Base-by-base conservation (phyloP, 2,329 filamentous ascomycete genomes). In the Diaporthe capsici region DNA sequence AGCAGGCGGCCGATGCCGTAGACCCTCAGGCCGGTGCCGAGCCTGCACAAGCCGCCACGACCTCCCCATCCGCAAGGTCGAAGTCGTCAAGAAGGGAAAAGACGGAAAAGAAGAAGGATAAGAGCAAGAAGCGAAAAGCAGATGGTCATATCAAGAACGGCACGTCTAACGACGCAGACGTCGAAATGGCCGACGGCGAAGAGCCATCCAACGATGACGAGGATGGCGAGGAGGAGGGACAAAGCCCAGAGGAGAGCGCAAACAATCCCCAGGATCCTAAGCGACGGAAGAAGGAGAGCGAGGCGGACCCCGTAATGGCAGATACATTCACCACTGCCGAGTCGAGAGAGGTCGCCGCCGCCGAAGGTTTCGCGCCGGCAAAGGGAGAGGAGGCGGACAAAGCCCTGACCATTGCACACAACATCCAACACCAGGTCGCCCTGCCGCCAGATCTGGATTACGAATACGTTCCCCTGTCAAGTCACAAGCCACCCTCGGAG, bases 401-500 rank as follows among this genome's bases (percentile, higher is more conserved):
- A 28, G 65, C 71, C 25, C 91, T 99, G 39, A 93, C 98, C 31
- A 86, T 99, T 71, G 96, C 95, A 63, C 97, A 99, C 87, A 98
- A 99, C 87, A 98, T 99, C 80, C 96, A 98, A 85, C 97, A 99
- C 88, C 96, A 99, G 86, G 97, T 98, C 80, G 95, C 97, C 17
- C 89, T 99, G 28, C 97, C 97, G 3, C 96, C 96, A 13, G 95
- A 98, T 83, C 94, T 97, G 73, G 95, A 97, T 85, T 98, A 98
- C 87, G 94, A 96, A 83, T 98, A 98, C 82, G 90, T 98, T 25
- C 96, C 96, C n/a, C 94, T 99, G 72, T 97, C 95, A 31, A 90
- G 98, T 85, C 97, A 99, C 88, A 95, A 95, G 84, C 88, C 95
- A n/a, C 95, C 96, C 15, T 94, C 93, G 75, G 92, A 94, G 78